Evolutionary conservation across 2,329 filamentous ascomycete genomes (phyloP).

Genomic region (Stenocarpella maydis): DNA sequence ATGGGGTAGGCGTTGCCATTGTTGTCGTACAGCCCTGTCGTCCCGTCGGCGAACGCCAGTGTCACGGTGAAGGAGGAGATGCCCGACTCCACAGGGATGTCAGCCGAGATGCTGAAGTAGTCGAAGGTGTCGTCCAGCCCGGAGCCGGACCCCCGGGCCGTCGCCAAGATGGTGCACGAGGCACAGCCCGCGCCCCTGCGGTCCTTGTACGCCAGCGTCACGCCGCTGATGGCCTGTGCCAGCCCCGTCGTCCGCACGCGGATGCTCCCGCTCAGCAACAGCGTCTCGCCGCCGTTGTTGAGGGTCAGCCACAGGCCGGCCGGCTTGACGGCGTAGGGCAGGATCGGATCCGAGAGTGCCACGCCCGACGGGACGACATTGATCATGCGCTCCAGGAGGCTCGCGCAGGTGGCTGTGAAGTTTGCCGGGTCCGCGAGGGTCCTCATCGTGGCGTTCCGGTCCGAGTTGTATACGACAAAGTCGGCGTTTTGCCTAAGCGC

Average conservation of each 20-base stretch:
- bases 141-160: conserved; percentile 55
- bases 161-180: conserved; percentile 55
- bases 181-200: conserved; percentile 58
- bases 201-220: conserved; percentile 65
- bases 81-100: conserved; percentile 64
- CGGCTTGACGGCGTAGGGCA: conserved; percentile 67
- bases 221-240: conserved; percentile 52
- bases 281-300: conserved; percentile 53
- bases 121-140: conserved; percentile 70
- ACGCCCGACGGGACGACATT: conserved; percentile 64
- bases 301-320: conserved; percentile 64
- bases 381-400: conserved; percentile 67
- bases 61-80: conserved; percentile 69
- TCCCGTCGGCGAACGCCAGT: conserved; percentile 50
- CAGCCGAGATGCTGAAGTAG: conserved; percentile 57
- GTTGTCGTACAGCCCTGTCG: conserved; percentile 59
- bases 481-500: conserved; percentile 59
- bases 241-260: conserved; percentile 63
- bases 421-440: conserved; percentile 53
- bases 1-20: conserved; percentile 64
- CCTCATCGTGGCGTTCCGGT: conserved; percentile 63
- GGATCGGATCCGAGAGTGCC: conserved; percentile 59
- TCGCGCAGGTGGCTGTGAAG: conserved; percentile 58
- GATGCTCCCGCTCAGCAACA: conserved; percentile 63
- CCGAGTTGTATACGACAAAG: conserved; percentile 62